Evolutionary conservation across 2,329 filamentous ascomycete species (phyloP).

Genomic region (Neospermospora avenae): DNA sequence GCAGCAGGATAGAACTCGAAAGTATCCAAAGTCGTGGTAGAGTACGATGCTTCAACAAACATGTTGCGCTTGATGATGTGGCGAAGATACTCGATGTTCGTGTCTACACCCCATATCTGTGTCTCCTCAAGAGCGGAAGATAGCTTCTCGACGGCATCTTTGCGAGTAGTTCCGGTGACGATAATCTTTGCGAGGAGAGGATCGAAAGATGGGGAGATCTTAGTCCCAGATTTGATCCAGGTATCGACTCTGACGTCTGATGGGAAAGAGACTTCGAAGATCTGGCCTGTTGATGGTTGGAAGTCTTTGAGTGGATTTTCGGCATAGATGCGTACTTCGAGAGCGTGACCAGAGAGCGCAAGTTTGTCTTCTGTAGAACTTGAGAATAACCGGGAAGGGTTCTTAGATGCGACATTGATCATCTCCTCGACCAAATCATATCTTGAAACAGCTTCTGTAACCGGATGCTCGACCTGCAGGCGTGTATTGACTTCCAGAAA

Average conservation of each 20-base stretch:
- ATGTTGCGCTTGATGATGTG: not conserved
- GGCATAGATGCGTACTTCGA: conserved; percentile 10
- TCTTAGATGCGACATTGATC: conserved; percentile 1
- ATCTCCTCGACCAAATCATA: conserved; percentile 10
- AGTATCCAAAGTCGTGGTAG: conserved; percentile 1
- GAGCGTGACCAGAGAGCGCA: not conserved
- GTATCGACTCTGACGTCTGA: conserved; percentile 1
- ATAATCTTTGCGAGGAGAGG: conserved; percentile 6
- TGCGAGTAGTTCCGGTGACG: not conserved
- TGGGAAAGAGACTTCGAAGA: not conserved
- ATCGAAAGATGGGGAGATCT: conserved; percentile 2
- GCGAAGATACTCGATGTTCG: conserved; percentile 4
- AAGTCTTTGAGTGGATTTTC: conserved; percentile 5
- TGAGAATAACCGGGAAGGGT: not conserved
- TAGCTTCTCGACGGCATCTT: not conserved
- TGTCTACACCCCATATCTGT: conserved; percentile 1
- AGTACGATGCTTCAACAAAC: not conserved
- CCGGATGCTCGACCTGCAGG: conserved; percentile 8
- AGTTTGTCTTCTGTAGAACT: not conserved
- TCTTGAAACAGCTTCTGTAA: conserved; percentile 2
- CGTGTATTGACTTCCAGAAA: conserved; percentile 11
- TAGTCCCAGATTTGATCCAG: not conserved
- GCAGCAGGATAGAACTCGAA: conserved; percentile 4
- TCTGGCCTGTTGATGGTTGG: not conserved
- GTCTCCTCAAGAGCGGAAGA: not conserved